A percentile compares a stretch with the other conserved stretches of the same genome.
phyloP scores from a whole-genome alignment of 352 stramenopile genomes.

The Phytophthora ohioensis region DNA sequence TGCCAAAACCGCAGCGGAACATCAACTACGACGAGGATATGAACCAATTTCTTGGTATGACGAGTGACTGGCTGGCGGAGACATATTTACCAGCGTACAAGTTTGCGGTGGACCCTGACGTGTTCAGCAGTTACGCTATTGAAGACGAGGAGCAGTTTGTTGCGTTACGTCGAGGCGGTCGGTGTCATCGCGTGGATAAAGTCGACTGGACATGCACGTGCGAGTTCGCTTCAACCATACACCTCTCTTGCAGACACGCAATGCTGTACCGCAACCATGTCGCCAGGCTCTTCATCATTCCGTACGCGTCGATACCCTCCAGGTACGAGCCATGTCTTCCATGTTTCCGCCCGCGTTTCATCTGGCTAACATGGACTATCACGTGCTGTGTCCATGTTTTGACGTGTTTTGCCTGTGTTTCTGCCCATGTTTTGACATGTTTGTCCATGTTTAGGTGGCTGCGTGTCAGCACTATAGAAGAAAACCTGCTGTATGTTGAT shows the following conservation, averaged over 20 bases:
- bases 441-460: no score
- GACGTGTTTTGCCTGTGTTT: background rate
- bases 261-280: background rate
- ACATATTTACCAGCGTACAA: background rate
- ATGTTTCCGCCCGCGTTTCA: background rate
- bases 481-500: no score
- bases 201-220: background rate
- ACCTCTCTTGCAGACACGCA: background rate
- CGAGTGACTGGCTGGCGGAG: background rate
- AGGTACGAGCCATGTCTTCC: background rate
- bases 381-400: no score
- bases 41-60: background rate
- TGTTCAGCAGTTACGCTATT: background rate
- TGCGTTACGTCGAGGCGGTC: background rate
- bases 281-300: background rate
- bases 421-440: no score
- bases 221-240: background rate
- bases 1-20: background rate
- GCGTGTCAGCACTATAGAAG: no score
- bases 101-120: background rate
- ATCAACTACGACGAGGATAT: background rate
- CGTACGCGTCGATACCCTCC: background rate
- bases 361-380: no score
- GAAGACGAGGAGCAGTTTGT: no score
- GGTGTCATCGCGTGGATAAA: background rate